Evolutionary conservation across 208 protist species (phyloP), one percentile per base, ranked within the genome.

Genomic region (Crithidia sp.): DNA sequence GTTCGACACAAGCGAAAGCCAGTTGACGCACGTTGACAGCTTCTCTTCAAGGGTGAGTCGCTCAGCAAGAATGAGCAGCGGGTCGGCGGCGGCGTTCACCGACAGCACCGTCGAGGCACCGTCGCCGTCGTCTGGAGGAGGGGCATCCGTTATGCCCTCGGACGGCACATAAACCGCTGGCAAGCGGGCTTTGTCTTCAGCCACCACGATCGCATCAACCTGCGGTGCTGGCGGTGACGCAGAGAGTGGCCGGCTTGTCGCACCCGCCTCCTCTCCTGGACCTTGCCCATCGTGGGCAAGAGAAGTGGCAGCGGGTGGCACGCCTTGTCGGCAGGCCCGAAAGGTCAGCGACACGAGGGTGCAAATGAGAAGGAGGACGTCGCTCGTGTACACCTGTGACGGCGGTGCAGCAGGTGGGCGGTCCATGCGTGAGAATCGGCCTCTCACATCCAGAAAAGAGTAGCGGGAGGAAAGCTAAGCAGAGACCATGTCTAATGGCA

Each of bases 1-100:
- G 72, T 89, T 89, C 6, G 83, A 87, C 12, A 89, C 76, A 28
- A 89, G 47, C 3, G 84, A 85, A 16, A 92, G 65, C 73, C 75
- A 85, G 71, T 86, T 81, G 41, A 85, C 75, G 47, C 37, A 9
- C 7, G 71, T 80, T 43, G 59, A 66, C n/a, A 86, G 44, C 44
- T 73, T 74, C 19, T 79, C 67, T 44, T 79, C 75, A 13, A 78
- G 56, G 19, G 79, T 74, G 2, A 81, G 67, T 39, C 70, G 58
- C 19, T 61, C 59, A 14, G 80, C 56, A 39, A 87, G 74, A 50
- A 79, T 68, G 2, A 74, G 47, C 10, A 90, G 59, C 5, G 79
- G 77, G 43, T 82, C 77, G 4, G 41, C 36, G 3, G 41, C 75
- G 39, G 47, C 52, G 47, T 57, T 76, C 3, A 14, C 49, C 5